phyloP scores from a whole-genome alignment of 768 basidiomycete genomes.

The Russula sp. region DNA sequence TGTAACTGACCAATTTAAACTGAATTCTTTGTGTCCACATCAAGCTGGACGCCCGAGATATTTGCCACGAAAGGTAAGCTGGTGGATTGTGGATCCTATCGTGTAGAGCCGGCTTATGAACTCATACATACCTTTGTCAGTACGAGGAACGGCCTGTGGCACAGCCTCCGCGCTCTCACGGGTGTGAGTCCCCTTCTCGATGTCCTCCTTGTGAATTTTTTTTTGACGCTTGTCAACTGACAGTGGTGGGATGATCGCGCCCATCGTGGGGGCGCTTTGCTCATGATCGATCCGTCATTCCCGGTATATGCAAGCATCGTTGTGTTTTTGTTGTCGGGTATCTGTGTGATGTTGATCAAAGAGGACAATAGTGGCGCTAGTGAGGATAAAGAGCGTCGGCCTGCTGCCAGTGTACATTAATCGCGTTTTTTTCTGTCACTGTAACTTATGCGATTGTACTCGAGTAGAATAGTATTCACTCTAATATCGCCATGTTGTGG shows the following conservation, averaged over 20 bases:
- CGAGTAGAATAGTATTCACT: not conserved
- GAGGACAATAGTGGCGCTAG: conserved; percentile 48
- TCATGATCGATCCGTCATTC: conserved; percentile 62
- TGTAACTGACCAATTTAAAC: not conserved
- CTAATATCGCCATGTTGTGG: not conserved
- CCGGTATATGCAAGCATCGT: conserved; percentile 75
- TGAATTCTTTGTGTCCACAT: conserved; percentile 10
- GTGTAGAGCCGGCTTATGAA: not conserved
- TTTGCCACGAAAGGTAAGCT: conserved; percentile 69
- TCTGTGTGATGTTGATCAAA: conserved; percentile 57
- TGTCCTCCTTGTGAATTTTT: not conserved
- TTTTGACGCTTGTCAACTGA: not conserved
- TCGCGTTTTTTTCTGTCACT: not conserved
- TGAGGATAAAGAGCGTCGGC: conserved; percentile 20
- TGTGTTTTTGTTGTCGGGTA: conserved; percentile 60
- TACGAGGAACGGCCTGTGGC: conserved; percentile 85
- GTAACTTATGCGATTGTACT: not conserved
- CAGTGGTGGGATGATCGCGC: conserved; percentile 88
- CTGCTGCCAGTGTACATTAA: conserved; percentile 21
- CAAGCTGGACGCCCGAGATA: conserved; percentile 79
- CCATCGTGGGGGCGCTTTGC: conserved; percentile 72
- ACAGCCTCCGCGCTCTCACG: conserved; percentile 83
- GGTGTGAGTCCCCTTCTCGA: conserved; percentile 50
- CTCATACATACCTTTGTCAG: conserved; percentile 37
- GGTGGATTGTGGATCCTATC: not conserved